Evolutionary conservation across 768 basidiomycete genomes (phyloP).

Genomic region (Fomitopsis pulvina): DNA sequence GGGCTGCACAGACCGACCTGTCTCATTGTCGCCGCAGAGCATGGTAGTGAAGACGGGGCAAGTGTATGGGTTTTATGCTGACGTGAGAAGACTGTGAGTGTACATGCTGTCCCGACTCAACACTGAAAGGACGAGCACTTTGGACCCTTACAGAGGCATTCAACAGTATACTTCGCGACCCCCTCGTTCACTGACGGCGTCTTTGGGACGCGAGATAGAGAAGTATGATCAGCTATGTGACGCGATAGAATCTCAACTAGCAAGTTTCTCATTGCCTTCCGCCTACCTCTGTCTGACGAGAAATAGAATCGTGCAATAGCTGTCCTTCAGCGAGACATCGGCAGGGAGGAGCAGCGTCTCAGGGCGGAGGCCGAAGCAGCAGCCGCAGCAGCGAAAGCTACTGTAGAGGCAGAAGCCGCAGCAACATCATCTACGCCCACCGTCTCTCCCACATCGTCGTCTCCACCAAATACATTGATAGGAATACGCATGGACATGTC

Average conservation of each 20-base stretch:
- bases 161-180: constrained; percentile 52
- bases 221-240: constrained; percentile 79
- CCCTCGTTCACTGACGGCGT: constrained; percentile 55
- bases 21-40: constrained; percentile 32
- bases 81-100: constrained; percentile 57
- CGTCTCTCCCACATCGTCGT: constrained; percentile 14
- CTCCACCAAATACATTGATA: constrained; percentile 3
- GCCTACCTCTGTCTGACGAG: constrained; percentile 1
- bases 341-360: constrained; percentile 50
- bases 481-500: constrained; percentile 7
- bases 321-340: constrained; percentile 64
- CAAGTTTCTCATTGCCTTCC: constrained; percentile 27
- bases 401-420: constrained; percentile 21
- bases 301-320: constrained; percentile 63
- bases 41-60: constrained; percentile 67
- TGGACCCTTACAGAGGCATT: constrained; percentile 39
- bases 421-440: constrained; percentile 11
- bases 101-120: constrained; percentile 33
- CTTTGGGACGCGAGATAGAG: constrained; percentile 69
- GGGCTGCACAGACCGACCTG: background rate
- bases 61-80: constrained; percentile 63
- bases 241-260: constrained; percentile 65
- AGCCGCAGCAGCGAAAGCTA: constrained; percentile 30
- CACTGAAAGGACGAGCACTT: too few relatives aligned
- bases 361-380: constrained; percentile 37